phyloP scores from a whole-genome alignment of 768 basidiomycete species.

The Trametes coccinea region DNA sequence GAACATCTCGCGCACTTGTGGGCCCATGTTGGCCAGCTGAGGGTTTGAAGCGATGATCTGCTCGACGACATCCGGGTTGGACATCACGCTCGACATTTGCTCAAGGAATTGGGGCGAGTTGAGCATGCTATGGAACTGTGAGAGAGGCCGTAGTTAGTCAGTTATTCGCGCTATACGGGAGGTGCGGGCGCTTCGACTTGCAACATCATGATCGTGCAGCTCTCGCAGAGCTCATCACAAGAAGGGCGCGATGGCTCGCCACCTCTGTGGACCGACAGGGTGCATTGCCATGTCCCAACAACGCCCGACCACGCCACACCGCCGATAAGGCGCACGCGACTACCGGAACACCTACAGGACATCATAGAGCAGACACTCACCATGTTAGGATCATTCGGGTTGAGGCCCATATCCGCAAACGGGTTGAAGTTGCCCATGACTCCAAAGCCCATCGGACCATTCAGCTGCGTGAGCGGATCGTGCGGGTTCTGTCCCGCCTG shows the following conservation, averaged over 20 bases:
- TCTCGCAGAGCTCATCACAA: no score
- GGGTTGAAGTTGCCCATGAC: conserved; percentile 88
- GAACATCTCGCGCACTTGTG: conserved; percentile 78
- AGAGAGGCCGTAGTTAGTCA: not conserved
- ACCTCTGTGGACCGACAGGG: no score
- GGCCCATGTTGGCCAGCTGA: conserved; percentile 70
- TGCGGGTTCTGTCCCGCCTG: conserved; percentile 88
- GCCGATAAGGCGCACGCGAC: no score
- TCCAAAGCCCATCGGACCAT: conserved; percentile 76
- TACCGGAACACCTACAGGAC: no score
- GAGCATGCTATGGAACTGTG: conserved; percentile 81
- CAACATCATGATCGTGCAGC: no score
- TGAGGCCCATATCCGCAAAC: conserved; percentile 88
- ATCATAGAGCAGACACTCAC: conserved; percentile 42
- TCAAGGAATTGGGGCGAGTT: conserved; percentile 81
- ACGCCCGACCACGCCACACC: no score
- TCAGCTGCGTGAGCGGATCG: conserved; percentile 84
- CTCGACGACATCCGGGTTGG: conserved; percentile 86
- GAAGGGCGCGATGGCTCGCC: no score
- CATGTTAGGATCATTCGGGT: conserved; percentile 93
- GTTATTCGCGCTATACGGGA: not conserved
- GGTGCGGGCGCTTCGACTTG: no score
- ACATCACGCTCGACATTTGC: conserved; percentile 86
- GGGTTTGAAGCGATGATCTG: conserved; percentile 84
- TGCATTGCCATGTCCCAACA: no score